phyloP scores from a whole-genome alignment of 805 yeast genomes.

The Metschnikowia anglica region DNA sequence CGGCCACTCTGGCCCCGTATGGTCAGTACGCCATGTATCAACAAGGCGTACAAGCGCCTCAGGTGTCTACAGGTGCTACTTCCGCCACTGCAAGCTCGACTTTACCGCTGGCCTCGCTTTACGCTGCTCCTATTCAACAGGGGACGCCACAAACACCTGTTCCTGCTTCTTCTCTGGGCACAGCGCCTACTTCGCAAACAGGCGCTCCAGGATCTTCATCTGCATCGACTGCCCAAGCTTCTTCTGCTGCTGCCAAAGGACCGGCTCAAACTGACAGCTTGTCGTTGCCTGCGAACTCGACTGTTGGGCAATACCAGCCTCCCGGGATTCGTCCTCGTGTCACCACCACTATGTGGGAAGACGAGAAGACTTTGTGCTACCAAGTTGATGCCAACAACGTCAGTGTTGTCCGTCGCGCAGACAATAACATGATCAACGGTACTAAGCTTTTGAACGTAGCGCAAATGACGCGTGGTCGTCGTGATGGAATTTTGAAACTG shows the following conservation, averaged over 20 bases:
- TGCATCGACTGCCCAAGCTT: constrained; percentile 18
- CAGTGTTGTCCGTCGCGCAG: constrained; percentile 79
- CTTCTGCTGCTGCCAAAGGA: constrained; percentile 15
- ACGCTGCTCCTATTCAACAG: constrained; percentile 13
- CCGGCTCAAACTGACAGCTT: constrained; percentile 19
- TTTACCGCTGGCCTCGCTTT: constrained; percentile 19
- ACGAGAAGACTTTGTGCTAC: constrained; percentile 79
- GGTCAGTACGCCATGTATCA: constrained; percentile 22
- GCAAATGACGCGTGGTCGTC: constrained; percentile 81
- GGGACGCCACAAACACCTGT: constrained; percentile 14
- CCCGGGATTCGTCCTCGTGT: constrained; percentile 59
- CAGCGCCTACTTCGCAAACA: constrained; percentile 28
- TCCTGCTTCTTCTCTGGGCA: constrained; percentile 19
- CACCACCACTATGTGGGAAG: constrained; percentile 90
- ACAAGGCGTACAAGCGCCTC: constrained; percentile 16
- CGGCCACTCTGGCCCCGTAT: constrained; percentile 15
- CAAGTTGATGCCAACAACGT: constrained; percentile 83
- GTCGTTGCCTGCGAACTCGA: constrained; percentile 23
- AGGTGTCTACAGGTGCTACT: constrained; percentile 6
- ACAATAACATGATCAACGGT: constrained; percentile 82
- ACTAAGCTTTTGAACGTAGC: constrained; percentile 81
- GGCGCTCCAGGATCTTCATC: constrained; percentile 18
- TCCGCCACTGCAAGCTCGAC: constrained; percentile 8
- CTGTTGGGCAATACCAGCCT: constrained; percentile 47
- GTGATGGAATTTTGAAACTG: constrained; percentile 80